These are phyloP conservation scores for Xylaria polymorpha DNA, from an alignment of 2,329 filamentous ascomycete genomes.

Conservation along the genomic window DNA sequence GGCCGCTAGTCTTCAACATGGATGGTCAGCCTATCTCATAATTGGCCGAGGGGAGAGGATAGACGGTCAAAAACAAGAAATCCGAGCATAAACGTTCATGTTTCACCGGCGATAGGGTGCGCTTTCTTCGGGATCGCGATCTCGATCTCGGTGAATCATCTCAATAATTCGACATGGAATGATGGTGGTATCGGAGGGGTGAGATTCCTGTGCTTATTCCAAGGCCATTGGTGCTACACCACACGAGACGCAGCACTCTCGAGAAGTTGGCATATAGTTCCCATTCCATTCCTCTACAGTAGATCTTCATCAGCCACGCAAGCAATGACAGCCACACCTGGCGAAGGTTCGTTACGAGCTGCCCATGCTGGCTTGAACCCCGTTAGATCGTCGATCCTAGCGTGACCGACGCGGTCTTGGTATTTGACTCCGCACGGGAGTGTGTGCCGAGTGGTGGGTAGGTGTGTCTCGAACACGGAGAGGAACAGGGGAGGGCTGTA, in stretches of 20 bases:
- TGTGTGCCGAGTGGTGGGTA: slow-evolving; percentile 10
- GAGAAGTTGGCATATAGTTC: slow-evolving; percentile 29
- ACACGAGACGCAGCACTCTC: slow-evolving; percentile 8
- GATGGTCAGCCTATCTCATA: not conserved
- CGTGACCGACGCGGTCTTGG: slow-evolving; percentile 21
- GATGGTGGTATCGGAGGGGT: slow-evolving; percentile 4
- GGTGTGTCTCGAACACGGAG: slow-evolving; percentile 10
- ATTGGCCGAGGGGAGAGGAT: slow-evolving; percentile 7
- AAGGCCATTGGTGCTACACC: slow-evolving; percentile 23
- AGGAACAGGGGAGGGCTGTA: not conserved
- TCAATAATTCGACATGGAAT: slow-evolving; percentile 15
- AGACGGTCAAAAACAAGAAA: slow-evolving; percentile 27
- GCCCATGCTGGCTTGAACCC: slow-evolving; percentile 26
- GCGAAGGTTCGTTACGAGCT: slow-evolving; percentile 22
- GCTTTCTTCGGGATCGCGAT: slow-evolving; percentile 13
- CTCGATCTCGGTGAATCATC: slow-evolving; percentile 34
- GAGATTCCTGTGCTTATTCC: slow-evolving; percentile 7
- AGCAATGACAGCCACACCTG: slow-evolving; percentile 34
- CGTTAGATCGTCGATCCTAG: slow-evolving; percentile 38
- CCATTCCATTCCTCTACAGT: not conserved
- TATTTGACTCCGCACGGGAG: not conserved
- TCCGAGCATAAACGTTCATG: slow-evolving; percentile 2
- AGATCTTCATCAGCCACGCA: slow-evolving; percentile 37
- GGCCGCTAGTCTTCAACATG: not conserved
- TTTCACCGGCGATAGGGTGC: slow-evolving; percentile 16